phyloP scores from a whole-genome alignment of 208 protist genomes.

The Leishmania martiniquensis region DNA sequence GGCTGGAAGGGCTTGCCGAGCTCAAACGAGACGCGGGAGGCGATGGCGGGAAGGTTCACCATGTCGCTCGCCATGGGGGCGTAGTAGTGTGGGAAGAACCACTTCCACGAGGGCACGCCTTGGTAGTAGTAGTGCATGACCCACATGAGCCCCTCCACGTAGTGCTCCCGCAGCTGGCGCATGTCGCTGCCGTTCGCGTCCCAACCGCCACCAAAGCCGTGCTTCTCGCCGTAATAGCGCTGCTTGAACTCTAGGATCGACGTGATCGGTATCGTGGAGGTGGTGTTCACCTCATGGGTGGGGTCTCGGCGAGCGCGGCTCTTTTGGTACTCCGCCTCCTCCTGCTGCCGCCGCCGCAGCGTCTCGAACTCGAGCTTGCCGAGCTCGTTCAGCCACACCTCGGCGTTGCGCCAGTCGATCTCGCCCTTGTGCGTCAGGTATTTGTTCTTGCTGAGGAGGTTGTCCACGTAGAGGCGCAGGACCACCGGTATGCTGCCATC shows the following conservation, averaged over 20 bases:
- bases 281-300: conserved; percentile 60
- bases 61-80: conserved; percentile 92
- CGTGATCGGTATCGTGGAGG: conserved; percentile 34
- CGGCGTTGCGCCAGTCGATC: conserved; percentile 76
- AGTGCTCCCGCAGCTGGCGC: conserved; percentile 71
- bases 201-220: conserved; percentile 78
- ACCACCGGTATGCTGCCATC: conserved; percentile 92
- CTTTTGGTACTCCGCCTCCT: conserved; percentile 83
- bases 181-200: conserved; percentile 67
- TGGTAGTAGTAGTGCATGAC: conserved; percentile 92
- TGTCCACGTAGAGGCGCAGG: conserved; percentile 84
- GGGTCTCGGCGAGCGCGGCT: conserved; percentile 60
- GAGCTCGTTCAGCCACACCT: conserved; percentile 77
- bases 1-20: conserved; percentile 84
- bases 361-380: conserved; percentile 81
- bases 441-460: conserved; percentile 64
- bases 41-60: conserved; percentile 74
- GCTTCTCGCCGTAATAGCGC: conserved; percentile 87
- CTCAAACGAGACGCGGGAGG: conserved; percentile 58
- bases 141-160: conserved; percentile 90
- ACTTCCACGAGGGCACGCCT: conserved; percentile 90
- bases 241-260: conserved; percentile 86
- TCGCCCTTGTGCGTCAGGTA: conserved; percentile 80
- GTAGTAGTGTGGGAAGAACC: conserved; percentile 95
- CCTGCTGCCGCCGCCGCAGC: conserved; percentile 60